Evolutionary conservation across 1,284 basidiomycete species (phyloP).

Genomic region (Neonothopanus nambi): DNA sequence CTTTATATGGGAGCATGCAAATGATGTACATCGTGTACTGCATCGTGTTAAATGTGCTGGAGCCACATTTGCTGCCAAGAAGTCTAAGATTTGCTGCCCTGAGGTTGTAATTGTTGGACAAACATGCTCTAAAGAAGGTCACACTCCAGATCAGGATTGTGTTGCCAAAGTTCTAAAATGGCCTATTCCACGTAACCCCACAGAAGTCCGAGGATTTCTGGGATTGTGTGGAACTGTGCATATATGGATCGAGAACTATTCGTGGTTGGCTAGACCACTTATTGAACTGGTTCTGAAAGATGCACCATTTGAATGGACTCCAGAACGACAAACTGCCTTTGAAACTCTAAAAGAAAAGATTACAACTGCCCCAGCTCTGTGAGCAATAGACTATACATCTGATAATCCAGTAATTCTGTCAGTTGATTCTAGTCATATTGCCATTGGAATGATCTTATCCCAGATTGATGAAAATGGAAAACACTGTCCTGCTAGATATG

Average conservation of each 20-base stretch:
- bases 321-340: conserved; percentile 22
- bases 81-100: conserved; percentile 12
- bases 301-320: conserved; percentile 22
- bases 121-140: conserved; percentile 21
- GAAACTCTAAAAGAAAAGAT: conserved; percentile 10
- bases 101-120: conserved; percentile 29
- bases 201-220: conserved; percentile 25
- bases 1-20: conserved; percentile 25
- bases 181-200: conserved; percentile 10
- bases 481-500: conserved; percentile 26
- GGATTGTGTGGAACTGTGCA: conserved; percentile 19
- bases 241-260: conserved; percentile 22
- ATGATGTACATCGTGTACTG: conserved; percentile 18
- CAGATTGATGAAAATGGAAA: conserved; percentile 28
- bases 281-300: conserved; percentile 17
- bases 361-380: neutral
- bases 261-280: conserved; percentile 17
- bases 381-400: neutral
- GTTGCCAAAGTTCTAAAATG: neutral
- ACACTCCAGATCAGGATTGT: neutral
- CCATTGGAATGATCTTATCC: conserved; percentile 32
- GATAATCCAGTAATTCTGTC: conserved; percentile 28
- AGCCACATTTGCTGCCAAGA: conserved; percentile 25
- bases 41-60: conserved; percentile 25
- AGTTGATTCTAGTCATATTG: conserved; percentile 35